Percentiles rank a stretch among this genome's conserved stretches.
Conservation (phyloP, 768 basidiomycete genomes). For the Mycena rebaudengoi region DNA sequence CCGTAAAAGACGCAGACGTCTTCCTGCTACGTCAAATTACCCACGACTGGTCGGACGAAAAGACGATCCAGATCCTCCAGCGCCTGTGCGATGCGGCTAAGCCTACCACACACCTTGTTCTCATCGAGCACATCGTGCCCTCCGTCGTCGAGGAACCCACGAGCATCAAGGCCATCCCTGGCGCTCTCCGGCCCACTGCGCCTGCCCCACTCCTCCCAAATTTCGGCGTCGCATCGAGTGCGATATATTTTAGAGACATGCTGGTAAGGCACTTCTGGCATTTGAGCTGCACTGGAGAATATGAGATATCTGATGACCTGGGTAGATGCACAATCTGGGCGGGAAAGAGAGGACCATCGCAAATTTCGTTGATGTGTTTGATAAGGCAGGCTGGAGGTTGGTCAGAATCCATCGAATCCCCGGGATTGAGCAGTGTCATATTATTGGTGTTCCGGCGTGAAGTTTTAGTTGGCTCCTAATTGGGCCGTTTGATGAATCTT, state of each 20-base stretch:
- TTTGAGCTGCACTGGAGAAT: no score
- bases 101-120: constrained; percentile 33
- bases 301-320: no score
- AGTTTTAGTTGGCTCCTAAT: no score
- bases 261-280: background rate
- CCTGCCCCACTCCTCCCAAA: constrained; percentile 6
- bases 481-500: no score
- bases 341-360: constrained; percentile 7
- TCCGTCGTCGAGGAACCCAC: background rate
- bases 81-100: constrained; percentile 37
- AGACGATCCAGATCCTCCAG: constrained; percentile 31
- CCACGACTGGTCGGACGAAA: constrained; percentile 42
- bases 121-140: constrained; percentile 30
- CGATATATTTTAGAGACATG: constrained; percentile 2
- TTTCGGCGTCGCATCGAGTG: constrained; percentile 1
- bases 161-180: background rate
- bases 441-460: no score
- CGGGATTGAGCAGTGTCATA: background rate
- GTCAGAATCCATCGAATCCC: background rate
- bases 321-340: constrained; percentile 11
- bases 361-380: background rate
- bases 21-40: constrained; percentile 39
- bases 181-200: background rate
- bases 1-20: constrained; percentile 32
- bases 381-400: background rate